Percentiles rank a stretch among this genome's conserved stretches.
phyloP scores from a whole-genome alignment of 495 filamentous ascomycete genomes.

The Aspergillus panamensis region DNA sequence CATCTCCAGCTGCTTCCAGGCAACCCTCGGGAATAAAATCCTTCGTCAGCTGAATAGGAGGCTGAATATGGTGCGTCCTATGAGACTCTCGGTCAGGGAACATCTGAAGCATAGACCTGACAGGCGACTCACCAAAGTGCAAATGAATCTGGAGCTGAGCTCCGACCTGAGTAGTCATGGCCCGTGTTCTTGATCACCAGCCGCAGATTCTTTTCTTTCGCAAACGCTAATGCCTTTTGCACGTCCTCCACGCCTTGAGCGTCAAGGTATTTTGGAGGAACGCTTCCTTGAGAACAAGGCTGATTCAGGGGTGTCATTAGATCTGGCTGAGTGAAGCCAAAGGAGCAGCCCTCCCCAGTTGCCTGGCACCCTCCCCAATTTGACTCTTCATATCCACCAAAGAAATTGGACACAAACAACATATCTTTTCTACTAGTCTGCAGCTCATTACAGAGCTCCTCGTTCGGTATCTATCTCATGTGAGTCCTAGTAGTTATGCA shows the following conservation, averaged over 20 bases:
- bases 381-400: not conserved
- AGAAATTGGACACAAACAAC: not conserved
- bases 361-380: conserved; percentile 16
- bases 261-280: conserved; percentile 13
- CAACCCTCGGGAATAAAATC: conserved; percentile 17
- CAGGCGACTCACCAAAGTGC: conserved; percentile 32
- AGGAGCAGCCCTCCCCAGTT: conserved; percentile 11
- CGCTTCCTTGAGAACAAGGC: conserved; percentile 10
- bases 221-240: conserved; percentile 15
- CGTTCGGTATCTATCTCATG: not conserved
- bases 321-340: not conserved
- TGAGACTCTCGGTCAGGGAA: conserved; percentile 20
- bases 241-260: conserved; percentile 6
- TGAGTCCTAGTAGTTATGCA: not conserved
- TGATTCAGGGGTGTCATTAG: not conserved
- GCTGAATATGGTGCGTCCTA: conserved; percentile 27
- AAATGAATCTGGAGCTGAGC: conserved; percentile 16
- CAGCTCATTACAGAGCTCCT: not conserved
- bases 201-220: conserved; percentile 31
- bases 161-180: conserved; percentile 26
- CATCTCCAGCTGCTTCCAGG: conserved; percentile 15
- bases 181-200: conserved; percentile 43
- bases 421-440: not conserved
- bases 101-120: no score
- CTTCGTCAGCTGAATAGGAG: conserved; percentile 19